Base-by-base conservation (phyloP, 306 rosid species). In the Prunus campanulata region DNA sequence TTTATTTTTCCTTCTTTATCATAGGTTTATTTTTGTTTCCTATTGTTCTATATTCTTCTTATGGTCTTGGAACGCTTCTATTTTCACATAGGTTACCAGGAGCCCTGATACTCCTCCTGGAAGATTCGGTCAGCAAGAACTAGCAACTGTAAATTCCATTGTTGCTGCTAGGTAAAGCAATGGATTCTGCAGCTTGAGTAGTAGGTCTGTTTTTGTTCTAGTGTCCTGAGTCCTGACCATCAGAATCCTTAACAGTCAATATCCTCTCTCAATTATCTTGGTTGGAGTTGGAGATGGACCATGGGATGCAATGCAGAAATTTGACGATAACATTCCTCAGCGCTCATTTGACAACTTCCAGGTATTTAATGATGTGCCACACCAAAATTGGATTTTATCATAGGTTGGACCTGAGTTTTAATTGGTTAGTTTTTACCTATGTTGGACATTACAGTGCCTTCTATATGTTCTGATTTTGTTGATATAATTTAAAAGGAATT, bases 201-300 rank as follows among this genome's bases (percentile, higher is more conserved):
- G 63, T 63, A 20, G 15, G 8, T 25, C 27, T 74, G 12, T 56
- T 59, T 80, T 30, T 78, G 60, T 63, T 63, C 64, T 63, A 67
- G 72, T 54, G 70, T 74, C 80, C 71, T 67, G 72, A 49, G 72
- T 74, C 80, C 71, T 75, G 76, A 77, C 85, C 6, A 61, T 77
- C 22, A 42, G 47, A 62, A 66, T 82, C 13, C 74, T 76, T 79
- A 68, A 78, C 88, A 92, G 97, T 79, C 82, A 85, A 20, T 88
- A 85, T 81, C 97, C 98, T 75, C 96, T 95, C 54, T 95, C 97
- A 51, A 95, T 95, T 74, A 82, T 95, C 83, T 85, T 95, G 93
- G 86, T 92, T 74, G 99, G 99, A 70, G 97, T 95, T 71, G 99
- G 99, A 69, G 99, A 95, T 78, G 99, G 99, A 65, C 99, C 99